These are phyloP conservation scores for Diutina mesorugosa DNA, from an alignment of 1,139 yeast genomes.

Conservation along the genomic window DNA sequence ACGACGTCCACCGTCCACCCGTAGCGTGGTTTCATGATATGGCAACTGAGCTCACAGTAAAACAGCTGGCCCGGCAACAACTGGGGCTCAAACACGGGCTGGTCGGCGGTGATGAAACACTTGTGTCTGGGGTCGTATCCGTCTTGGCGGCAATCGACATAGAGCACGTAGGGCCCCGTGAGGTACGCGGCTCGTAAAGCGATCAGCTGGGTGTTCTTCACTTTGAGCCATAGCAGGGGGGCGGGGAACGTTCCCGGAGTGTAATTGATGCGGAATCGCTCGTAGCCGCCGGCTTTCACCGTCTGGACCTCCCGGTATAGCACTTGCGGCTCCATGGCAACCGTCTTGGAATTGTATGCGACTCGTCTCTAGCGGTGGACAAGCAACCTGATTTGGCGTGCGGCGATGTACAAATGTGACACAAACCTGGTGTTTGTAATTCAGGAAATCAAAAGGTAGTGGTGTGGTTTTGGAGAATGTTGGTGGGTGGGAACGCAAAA, in stretches of 20 bases:
- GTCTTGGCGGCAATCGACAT: constrained; percentile 64
- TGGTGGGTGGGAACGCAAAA: no score
- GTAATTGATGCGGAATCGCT: background rate
- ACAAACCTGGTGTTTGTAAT: background rate
- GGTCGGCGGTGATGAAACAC: constrained; percentile 54
- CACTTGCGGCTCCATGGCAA: background rate
- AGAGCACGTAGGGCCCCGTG: constrained; percentile 83
- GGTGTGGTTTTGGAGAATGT: no score
- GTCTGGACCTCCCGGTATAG: background rate
- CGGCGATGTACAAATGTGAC: background rate
- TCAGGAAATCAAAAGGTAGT: no score
- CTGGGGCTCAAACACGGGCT: constrained; percentile 59
- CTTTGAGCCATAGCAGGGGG: constrained; percentile 37
- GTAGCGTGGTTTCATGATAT: constrained; percentile 14
- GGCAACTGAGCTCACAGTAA: background rate
- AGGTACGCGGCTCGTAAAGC: constrained; percentile 80
- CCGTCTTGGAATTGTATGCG: background rate
- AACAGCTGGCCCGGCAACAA: constrained; percentile 4
- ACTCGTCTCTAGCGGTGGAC: no score
- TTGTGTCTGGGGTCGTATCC: constrained; percentile 45
- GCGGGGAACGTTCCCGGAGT: background rate
- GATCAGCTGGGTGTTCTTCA: constrained; percentile 61
- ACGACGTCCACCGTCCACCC: constrained; percentile 80
- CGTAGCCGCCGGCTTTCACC: constrained; percentile 1
- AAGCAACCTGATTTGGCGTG: background rate